phyloP scores from a whole-genome alignment of 2,329 filamentous ascomycete genomes.

The Tolypocladium amazonense region DNA sequence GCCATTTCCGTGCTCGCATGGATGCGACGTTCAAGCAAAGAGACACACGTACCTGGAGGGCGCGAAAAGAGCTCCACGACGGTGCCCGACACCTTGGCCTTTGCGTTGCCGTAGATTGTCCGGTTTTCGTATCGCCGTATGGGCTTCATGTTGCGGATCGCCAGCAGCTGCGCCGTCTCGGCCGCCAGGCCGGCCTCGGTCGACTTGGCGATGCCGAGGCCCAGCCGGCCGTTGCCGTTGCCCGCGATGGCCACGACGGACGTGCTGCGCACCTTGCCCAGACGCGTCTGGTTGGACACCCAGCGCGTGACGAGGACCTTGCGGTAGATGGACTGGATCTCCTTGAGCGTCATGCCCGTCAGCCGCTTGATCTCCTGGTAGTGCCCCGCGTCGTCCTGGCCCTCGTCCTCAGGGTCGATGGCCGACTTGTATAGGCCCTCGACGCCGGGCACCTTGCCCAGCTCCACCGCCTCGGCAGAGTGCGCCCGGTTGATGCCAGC shows the following conservation, averaged over 20 bases:
- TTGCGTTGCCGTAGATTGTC: conserved; percentile 80
- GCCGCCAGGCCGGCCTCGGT: conserved; percentile 58
- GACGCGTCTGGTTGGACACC: conserved; percentile 87
- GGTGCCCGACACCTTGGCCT: conserved; percentile 78
- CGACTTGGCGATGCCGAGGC: conserved; percentile 84
- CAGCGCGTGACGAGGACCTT: conserved; percentile 65
- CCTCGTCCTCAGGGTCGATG: conserved; percentile 38
- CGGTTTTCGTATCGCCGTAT: conserved; percentile 82
- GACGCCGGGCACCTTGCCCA: conserved; percentile 44
- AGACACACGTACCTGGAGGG: conserved; percentile 70
- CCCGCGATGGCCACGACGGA: conserved; percentile 77
- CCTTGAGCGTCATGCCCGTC: conserved; percentile 41
- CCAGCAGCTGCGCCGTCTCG: conserved; percentile 65
- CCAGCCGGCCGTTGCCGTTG: conserved; percentile 75
- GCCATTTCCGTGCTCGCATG: not conserved
- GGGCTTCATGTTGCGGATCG: conserved; percentile 89
- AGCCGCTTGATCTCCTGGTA: conserved; percentile 42
- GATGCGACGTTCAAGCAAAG: not conserved
- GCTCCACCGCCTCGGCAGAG: conserved; percentile 34
- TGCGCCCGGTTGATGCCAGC: conserved; percentile 21
- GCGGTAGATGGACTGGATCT: conserved; percentile 45
- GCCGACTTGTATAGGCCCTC: conserved; percentile 37
- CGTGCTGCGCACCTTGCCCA: conserved; percentile 77
- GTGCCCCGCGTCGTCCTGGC: conserved; percentile 37
- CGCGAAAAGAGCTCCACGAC: conserved; percentile 72